phyloP scores from a whole-genome alignment of 345 rosid species.

The Murraya koenigii region DNA sequence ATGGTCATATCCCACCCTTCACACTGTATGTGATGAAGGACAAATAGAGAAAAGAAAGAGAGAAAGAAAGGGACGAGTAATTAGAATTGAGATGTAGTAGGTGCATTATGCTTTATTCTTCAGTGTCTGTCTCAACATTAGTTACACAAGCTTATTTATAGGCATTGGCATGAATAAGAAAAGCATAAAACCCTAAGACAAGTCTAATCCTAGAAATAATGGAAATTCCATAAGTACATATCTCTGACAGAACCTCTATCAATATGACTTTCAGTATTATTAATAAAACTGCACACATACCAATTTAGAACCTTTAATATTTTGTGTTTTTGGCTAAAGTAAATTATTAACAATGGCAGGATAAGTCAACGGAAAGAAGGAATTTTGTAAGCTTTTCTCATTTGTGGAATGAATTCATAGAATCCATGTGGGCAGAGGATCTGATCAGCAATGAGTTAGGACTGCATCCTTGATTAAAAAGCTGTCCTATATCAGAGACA shows the following conservation, averaged over 20 bases:
- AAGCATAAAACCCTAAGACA: background rate
- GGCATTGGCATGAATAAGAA: background rate
- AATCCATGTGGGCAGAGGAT: conserved; percentile 82
- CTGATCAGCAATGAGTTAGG: conserved; percentile 75
- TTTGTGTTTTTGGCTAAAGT: conserved; percentile 12
- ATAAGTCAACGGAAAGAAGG: conserved; percentile 38
- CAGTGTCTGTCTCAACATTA: background rate
- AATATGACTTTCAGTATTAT: background rate
- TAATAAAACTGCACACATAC: background rate
- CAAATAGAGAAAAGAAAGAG: background rate
- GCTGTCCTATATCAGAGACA: conserved; percentile 18
- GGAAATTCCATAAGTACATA: background rate
- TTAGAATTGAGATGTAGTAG: background rate
- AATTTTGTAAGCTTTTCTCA: conserved; percentile 71
- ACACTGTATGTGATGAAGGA: background rate
- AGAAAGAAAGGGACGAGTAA: background rate
- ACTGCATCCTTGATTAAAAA: conserved; percentile 15
- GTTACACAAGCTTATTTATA: background rate
- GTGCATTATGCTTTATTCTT: background rate
- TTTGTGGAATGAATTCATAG: conserved; percentile 88
- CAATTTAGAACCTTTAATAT: background rate
- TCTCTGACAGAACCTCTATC: background rate
- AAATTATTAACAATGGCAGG: conserved; percentile 47
- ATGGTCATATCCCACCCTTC: background rate
- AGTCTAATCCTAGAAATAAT: background rate